These are phyloP conservation scores for Trametopsis cervina DNA, from an alignment of 768 basidiomycete species.

Conservation along the genomic window DNA sequence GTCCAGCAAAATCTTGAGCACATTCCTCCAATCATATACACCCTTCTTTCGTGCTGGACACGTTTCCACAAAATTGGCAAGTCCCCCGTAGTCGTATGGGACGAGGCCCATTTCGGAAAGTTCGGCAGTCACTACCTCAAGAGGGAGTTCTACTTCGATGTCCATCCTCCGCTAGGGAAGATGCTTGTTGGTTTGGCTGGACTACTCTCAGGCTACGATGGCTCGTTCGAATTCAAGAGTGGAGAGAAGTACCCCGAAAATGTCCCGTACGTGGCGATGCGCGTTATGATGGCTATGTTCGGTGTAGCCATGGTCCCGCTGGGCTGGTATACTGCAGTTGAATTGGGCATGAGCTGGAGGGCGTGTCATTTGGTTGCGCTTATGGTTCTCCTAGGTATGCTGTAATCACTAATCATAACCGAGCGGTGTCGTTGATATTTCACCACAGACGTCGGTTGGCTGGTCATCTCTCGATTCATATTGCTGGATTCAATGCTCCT, in stretches of 20 bases:
- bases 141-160: slow-evolving; percentile 98
- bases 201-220: slow-evolving; percentile 85
- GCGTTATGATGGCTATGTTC: slow-evolving; percentile 89
- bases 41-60: slow-evolving; percentile 90
- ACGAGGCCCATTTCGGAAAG: slow-evolving; percentile 99
- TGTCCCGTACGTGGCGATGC: slow-evolving; percentile 93
- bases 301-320: slow-evolving; percentile 95
- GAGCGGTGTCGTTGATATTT: background rate
- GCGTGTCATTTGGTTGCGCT: slow-evolving; percentile 88
- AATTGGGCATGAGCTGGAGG: slow-evolving; percentile 85
- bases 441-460: slow-evolving; percentile 83
- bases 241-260: slow-evolving; percentile 75
- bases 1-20: slow-evolving; percentile 74
- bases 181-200: slow-evolving; percentile 97
- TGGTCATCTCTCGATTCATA: slow-evolving; percentile 95
- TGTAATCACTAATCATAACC: background rate
- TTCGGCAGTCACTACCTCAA: slow-evolving; percentile 98
- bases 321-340: slow-evolving; percentile 94
- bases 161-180: slow-evolving; percentile 97
- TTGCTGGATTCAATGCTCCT: slow-evolving; percentile 98
- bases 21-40: slow-evolving; percentile 78
- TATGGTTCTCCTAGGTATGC: slow-evolving; percentile 87
- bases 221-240: slow-evolving; percentile 90
- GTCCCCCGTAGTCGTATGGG: slow-evolving; percentile 87
- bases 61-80: slow-evolving; percentile 91